These are phyloP conservation scores for Monosporozyma solicola DNA, from an alignment of 805 yeast genomes.

Conservation along the genomic window DNA sequence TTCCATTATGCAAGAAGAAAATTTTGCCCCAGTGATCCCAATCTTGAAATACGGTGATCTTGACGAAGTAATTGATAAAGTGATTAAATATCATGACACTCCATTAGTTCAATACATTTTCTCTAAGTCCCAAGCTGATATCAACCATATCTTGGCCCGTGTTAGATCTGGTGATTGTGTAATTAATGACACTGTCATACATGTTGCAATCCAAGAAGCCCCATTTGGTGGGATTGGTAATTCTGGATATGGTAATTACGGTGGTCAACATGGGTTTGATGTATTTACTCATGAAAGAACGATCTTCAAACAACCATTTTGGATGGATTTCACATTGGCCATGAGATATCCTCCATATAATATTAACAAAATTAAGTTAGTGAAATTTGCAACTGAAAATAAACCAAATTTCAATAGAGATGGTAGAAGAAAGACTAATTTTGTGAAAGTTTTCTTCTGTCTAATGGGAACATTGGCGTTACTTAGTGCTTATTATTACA, in stretches of 20 bases:
- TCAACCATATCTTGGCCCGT: constrained; percentile 38
- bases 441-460: not conserved
- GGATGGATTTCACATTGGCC: constrained; percentile 51
- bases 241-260: constrained; percentile 80
- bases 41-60: constrained; percentile 46
- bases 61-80: constrained; percentile 35
- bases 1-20: constrained; percentile 61
- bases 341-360: constrained; percentile 61
- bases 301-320: constrained; percentile 51
- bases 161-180: constrained; percentile 67
- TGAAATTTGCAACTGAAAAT: constrained; percentile 24
- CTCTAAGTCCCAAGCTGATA: constrained; percentile 39
- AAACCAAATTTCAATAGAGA: constrained; percentile 31
- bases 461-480: not conserved
- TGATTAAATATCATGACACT: constrained; percentile 48
- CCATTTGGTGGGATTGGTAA: constrained; percentile 91
- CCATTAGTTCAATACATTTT: constrained; percentile 79
- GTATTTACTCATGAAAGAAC: constrained; percentile 75
- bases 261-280: constrained; percentile 59
- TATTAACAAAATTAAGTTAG: constrained; percentile 25
- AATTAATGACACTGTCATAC: constrained; percentile 64
- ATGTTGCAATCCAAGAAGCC: constrained; percentile 54
- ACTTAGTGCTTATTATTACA: not conserved
- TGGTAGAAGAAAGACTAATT: constrained; percentile 18
- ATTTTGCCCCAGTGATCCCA: constrained; percentile 84